A percentile compares a stretch with the other conserved stretches of the same genome.
Conservation (phyloP, 192 early-diverging fungal genomes). For the Rhizophagus sp. region DNA sequence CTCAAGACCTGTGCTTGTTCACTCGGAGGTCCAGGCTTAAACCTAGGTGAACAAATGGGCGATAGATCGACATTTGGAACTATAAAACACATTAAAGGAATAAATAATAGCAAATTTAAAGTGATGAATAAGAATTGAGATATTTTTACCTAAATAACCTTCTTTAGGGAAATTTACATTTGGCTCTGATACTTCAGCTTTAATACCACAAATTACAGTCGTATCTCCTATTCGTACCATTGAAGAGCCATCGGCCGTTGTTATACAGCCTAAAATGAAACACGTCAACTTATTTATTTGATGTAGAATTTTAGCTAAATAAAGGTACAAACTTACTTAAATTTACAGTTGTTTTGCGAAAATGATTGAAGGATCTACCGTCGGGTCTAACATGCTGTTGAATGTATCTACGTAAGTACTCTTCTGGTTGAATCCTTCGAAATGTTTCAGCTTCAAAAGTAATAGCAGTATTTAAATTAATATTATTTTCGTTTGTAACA, state of each 20-base stretch:
- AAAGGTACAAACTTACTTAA: conserved; percentile 42
- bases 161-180: conserved; percentile 60
- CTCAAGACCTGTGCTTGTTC: conserved; percentile 83
- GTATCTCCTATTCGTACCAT: conserved; percentile 88
- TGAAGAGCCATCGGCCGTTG: conserved; percentile 83
- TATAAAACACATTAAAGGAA: conserved; percentile 16
- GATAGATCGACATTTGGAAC: conserved; percentile 92
- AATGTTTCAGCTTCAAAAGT: conserved; percentile 68
- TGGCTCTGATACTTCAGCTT: conserved; percentile 90
- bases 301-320: not conserved
- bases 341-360: conserved; percentile 67
- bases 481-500: not conserved
- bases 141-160: conserved; percentile 75
- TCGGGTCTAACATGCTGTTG: conserved; percentile 78
- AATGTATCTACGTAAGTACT: conserved; percentile 85
- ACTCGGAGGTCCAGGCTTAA: conserved; percentile 81
- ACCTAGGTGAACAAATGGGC: conserved; percentile 84
- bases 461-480: conserved; percentile 6
- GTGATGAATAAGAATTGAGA: too few species aligned
- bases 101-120: not conserved
- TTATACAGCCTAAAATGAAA: conserved; percentile 57
- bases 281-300: not conserved
- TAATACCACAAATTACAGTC: conserved; percentile 90
- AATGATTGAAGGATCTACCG: conserved; percentile 71
- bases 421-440: conserved; percentile 82